Evolutionary conservation across 1,284 basidiomycete genomes (phyloP), one percentile per base, ranked within the genome.

Genomic region (Boletellus deceptivus): DNA sequence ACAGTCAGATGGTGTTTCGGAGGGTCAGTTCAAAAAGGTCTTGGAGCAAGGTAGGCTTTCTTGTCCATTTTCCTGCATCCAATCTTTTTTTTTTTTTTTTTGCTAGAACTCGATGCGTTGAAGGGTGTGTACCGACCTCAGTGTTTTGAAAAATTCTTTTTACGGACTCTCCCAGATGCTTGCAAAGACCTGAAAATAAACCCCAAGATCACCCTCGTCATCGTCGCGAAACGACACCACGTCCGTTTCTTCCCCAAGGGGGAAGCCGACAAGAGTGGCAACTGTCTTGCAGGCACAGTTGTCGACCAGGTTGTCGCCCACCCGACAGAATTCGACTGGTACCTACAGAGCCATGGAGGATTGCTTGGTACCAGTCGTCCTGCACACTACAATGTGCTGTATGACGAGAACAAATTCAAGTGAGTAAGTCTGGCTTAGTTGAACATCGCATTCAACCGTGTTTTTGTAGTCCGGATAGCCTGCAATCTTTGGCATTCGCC

Each of bases 281-380:
- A 91, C 59, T 89, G 84, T 58, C 80, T 75, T 6, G 84, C 88
- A 0, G 89, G 89, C 18, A 87, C 85, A 3, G 84, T 90, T 10
- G 78, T 91, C 17, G 88, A 91, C 61, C 72, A 74, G 31, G 84
- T 85, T 8, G 77, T 90, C 22, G 75, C 78, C 1, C 84, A 89
- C 60, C 87, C 88, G 0, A 78, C 81, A 1, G 88, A 90, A 60
- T 88, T 88, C 47, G 90, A 92, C 60, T 92, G 87, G 65, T 92
- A 91, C 60, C 72, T 90, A 1, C 84, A 88, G 63, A 82, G 80
- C 50, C 90, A 92, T 55, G 86, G 80, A 37, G 88, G 83, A 13
- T 67, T 87, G 2, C 68, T 86, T 2, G 85, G 85, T 10, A 86
- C 84, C 2, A 80, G 79, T 63, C 72, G 80, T 10, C 79, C 80